Base-by-base conservation (phyloP, 768 basidiomycete species). In the Leucogyrophana mollusca region DNA sequence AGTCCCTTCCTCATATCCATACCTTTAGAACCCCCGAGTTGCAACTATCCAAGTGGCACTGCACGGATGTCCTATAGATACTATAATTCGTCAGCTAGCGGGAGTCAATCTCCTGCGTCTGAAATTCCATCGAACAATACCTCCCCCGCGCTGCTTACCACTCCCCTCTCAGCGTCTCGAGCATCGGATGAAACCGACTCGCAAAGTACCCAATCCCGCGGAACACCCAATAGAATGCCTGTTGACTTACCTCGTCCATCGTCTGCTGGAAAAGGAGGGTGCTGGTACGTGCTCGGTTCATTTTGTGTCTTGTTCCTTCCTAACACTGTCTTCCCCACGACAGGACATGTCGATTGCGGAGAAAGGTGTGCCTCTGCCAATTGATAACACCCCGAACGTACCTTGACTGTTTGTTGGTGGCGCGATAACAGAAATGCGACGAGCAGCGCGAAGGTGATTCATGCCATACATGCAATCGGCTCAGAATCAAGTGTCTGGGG, bases 301-400 rank as follows among this genome's bases (percentile, higher is more conserved):
- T 40, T 35, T 40, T 21, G 13, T 32, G 18, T 51, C 38, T 38
- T 50, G 45, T 13, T 30, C 34, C 45, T 25, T 35, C 25, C 35
- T 40, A 46, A 43, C 33, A 3, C 36, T 47, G 13, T 9, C 16
- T 22, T 14, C 10, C 8, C 46, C 27, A 40, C 14, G 16, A 30
- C 32, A 91, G 89, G 89, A 91, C 89, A 42, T 91, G 89, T 67
- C 80, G 89, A 22, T 68, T 91, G 35, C 80, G 89, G 51, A 77
- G 89, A 71, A 91, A 90, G 74, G 88, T 90, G 56, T 51, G 76
- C 62, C 37, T 34, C 4, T 32, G n/a, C 32, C 45, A 27, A 39
- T 46, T 34, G 18, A 45, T 4, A 2, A 9, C 2, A 4, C 34
- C 10, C 43, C 8, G 4, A 45, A 39, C 35, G 34, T 27, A 24